phyloP scores from a whole-genome alignment of 106 monocot species.

The Platanthera zijinensis region DNA sequence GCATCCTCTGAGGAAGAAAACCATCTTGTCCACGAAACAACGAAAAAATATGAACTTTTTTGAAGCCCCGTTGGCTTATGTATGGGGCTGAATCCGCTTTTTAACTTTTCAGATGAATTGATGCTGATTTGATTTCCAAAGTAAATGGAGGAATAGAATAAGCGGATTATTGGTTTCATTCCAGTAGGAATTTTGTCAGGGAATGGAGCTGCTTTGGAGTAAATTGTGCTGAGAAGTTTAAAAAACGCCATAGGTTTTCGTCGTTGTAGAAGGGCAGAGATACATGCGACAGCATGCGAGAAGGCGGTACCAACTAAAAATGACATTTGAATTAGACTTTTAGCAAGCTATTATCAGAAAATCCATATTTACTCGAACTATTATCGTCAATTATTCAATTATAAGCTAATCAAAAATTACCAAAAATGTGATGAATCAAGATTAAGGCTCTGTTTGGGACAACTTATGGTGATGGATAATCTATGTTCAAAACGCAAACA shows the following conservation, averaged over 20 bases:
- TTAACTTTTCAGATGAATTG: neutral
- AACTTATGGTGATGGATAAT: too few relatives aligned
- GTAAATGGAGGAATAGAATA: neutral
- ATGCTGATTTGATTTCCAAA: neutral
- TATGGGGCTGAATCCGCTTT: neutral
- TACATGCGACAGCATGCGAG: too few relatives aligned
- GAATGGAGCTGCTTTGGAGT: neutral
- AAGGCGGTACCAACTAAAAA: too few relatives aligned
- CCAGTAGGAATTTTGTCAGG: neutral
- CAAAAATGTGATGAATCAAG: too few relatives aligned
- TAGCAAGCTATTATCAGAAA: too few relatives aligned
- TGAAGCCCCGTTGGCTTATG: neutral
- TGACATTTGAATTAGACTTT: too few relatives aligned
- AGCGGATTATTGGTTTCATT: neutral
- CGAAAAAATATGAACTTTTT: neutral
- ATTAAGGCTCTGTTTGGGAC: too few relatives aligned
- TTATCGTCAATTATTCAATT: too few relatives aligned
- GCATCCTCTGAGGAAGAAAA: constrained; percentile 34
- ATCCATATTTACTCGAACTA: too few relatives aligned
- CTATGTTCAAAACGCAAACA: too few relatives aligned
- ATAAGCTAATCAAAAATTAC: too few relatives aligned
- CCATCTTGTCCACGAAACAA: neutral
- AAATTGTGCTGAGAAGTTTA: constrained; percentile 2
- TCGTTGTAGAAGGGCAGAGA: neutral
- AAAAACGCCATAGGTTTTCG: neutral